Evolutionary conservation across 257 asterid genomes (phyloP).

Genomic region (Gentiana straminea): DNA sequence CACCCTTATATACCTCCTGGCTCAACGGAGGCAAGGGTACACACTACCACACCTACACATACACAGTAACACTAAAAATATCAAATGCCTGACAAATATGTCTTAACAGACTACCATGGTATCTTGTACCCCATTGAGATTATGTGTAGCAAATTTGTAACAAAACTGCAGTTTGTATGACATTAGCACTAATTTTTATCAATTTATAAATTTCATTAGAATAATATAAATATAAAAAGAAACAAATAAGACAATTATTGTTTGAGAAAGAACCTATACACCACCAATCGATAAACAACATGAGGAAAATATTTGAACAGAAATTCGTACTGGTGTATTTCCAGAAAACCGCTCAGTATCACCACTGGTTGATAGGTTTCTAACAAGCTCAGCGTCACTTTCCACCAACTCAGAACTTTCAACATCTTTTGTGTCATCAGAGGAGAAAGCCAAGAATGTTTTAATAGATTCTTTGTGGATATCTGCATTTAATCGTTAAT

Average conservation of each 20-base stretch:
- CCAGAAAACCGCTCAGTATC: slow-evolving; percentile 32
- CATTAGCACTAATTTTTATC: too few relatives aligned
- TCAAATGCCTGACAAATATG: too few relatives aligned
- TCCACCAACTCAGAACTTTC: slow-evolving; percentile 31
- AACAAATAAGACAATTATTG: too few relatives aligned
- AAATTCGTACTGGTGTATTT: slow-evolving; percentile 58
- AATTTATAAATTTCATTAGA: too few relatives aligned
- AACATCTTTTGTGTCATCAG: slow-evolving; percentile 20
- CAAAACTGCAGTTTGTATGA: too few relatives aligned
- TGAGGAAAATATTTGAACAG: not conserved
- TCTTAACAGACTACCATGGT: too few relatives aligned
- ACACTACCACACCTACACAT: not conserved
- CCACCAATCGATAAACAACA: too few relatives aligned
- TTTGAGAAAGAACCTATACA: too few relatives aligned
- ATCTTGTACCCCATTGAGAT: too few relatives aligned
- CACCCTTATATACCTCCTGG: too few relatives aligned
- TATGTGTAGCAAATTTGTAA: too few relatives aligned
- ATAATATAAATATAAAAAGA: too few relatives aligned
- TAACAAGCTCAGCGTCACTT: slow-evolving; percentile 23
- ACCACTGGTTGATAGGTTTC: slow-evolving; percentile 33
- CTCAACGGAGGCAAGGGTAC: not conserved
- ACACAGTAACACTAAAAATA: not conserved
- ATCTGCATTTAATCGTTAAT: slow-evolving; percentile 36
- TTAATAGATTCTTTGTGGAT: slow-evolving; percentile 74
- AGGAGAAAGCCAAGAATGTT: slow-evolving; percentile 44